These are phyloP conservation scores for Closterium sp. DNA, from an alignment of 139 green algal species.

Conservation along the genomic window DNA sequence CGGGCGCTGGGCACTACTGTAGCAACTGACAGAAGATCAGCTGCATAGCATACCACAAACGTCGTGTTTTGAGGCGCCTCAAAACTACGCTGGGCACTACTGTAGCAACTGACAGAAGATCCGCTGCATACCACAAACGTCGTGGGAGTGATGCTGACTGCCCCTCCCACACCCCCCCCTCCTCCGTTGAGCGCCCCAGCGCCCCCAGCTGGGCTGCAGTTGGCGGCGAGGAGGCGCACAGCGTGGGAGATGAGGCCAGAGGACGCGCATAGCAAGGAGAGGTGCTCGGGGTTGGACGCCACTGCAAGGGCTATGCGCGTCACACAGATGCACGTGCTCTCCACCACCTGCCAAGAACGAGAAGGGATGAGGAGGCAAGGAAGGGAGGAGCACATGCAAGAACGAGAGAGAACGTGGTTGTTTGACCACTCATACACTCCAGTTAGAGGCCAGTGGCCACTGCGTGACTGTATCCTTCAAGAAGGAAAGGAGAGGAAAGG, in stretches of 20 bases:
- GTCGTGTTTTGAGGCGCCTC: too few relatives aligned
- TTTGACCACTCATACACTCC: neutral
- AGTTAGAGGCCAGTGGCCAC: too few relatives aligned
- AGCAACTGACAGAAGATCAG: too few relatives aligned
- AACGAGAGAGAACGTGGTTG: neutral
- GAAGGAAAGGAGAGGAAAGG: neutral
- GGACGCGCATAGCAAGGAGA: conserved; percentile 68
- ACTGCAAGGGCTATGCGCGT: conserved; percentile 74
- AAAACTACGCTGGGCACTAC: too few relatives aligned
- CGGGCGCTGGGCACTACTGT: too few relatives aligned
- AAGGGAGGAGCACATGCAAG: neutral
- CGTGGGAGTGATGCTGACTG: neutral
- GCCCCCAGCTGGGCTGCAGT: neutral
- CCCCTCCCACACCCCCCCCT: neutral
- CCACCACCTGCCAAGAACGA: conserved; percentile 71
- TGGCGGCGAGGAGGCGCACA: conserved; percentile 67
- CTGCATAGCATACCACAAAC: too few relatives aligned
- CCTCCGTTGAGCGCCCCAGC: too few relatives aligned
- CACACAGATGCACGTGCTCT: conserved; percentile 81
- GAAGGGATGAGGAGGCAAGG: neutral
- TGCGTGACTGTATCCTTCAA: neutral
- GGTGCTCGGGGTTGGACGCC: conserved; percentile 44
- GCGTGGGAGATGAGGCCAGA: conserved; percentile 71
- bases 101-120: too few relatives aligned
- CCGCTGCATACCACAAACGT: neutral